Evolutionary conservation across 352 stramenopile genomes (phyloP), one percentile per base, ranked within the genome.

Genomic region (Pythium guiyangense): DNA sequence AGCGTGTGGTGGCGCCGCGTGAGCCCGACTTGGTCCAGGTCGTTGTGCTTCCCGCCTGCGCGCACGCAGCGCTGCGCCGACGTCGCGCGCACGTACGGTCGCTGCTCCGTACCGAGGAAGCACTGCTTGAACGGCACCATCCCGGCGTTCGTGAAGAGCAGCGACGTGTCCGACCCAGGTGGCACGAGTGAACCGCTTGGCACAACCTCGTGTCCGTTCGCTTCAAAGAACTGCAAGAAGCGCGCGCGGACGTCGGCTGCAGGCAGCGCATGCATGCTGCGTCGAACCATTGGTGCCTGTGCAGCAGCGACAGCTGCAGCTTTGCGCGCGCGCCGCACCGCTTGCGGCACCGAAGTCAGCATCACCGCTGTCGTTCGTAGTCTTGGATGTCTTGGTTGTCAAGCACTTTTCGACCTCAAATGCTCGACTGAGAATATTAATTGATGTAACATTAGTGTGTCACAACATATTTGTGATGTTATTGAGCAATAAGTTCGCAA

Each of bases 1-100:
- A 98, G 97, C 48, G 96, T 99, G 67, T 99, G 97, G 81, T 99
- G 97, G 56, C 97, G 97, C 3, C 97, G 83, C 60, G 97, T 96
- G 70, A 98, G 94, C 25, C 96, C 96, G 9, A 99, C 97, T 70
- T 99, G 95, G 60, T 99, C 97, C 47, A 99, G 74, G 73, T 99
- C 97, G 71, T 99, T 99, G 77, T 99, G 96, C 74, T 99, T 99
- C 50, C 97, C 96, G 47, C 96, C 96, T 6, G 97, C 97, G 57
- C 96, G 90, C 61, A 99, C 97, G 60, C 96, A 99, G 46, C 98
- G 97, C 71, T 99, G 97, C 31, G 87, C 91, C 56, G 98, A 99
- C 6, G 86, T 86, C 14, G 96, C 95, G 53, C 90, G 90, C 22
- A 77, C 92, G 34, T 98, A 90, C 22, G 71, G 79, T 0, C 81